Base-by-base conservation (phyloP, 768 basidiomycete species). In the Naganishia onofrii region DNA sequence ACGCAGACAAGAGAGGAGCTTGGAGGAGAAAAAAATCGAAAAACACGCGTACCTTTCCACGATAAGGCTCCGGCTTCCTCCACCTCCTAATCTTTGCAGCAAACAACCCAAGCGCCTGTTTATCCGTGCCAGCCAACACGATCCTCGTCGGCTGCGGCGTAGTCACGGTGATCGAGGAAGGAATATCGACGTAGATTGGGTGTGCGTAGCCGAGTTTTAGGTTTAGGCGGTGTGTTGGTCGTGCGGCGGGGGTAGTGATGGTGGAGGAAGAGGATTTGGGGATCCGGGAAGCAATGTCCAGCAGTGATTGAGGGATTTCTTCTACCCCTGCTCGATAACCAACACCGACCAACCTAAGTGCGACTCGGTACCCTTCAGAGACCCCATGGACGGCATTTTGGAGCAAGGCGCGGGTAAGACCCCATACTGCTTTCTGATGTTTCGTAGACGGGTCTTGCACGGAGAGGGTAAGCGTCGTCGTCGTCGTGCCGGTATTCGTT, bases 181-280 rank as follows among this genome's bases (percentile, higher is more conserved):
- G 95, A 57, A 99, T 86, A 29, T 90, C 87, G 42, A 95, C 86
- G 73, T 85, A 86, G 32, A 97, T 89, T 28, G 89, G 85, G 82
- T 97, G 94, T 46, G 93, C 91, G 81, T 89, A 92, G 1, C 95
- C 94, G 17, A 98, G 85, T 82, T 94, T 94, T 86, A 98, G 88
- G 79, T 89, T 91, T 65, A 98, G 82, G 12, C 79, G 73, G 19
- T 79, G 71, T 1, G 71, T 68, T 46, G 76, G 88, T 83, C 28
- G 88, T 88, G 86, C 68, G 86, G 84, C 48, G 87, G 88, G 58
- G 86, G 83, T 26, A 82, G 72, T 64, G 84, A 84, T 32, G 36
- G 67, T 26, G 42, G 36, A 19, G 68, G 26, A n/a, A 29, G 23
- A 5, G 42, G 57, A 17, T 12, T 26, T 60, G 13, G 68, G 46